These are phyloP conservation scores for Tilletiaria anomala DNA, from an alignment of 1,284 basidiomycete species.

Conservation along the genomic window DNA sequence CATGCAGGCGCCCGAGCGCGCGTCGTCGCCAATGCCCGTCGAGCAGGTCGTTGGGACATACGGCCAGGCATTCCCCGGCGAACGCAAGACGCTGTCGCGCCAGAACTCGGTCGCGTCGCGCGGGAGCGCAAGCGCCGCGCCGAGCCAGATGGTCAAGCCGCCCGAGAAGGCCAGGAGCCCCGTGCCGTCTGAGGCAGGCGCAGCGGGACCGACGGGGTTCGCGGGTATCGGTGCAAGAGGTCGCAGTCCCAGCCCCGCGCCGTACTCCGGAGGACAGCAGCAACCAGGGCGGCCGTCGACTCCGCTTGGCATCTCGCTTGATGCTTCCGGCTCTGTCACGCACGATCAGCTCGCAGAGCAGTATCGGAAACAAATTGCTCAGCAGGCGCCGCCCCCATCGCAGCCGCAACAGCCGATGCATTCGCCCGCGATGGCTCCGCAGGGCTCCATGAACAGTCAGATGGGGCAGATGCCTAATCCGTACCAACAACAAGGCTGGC, in stretches of 20 bases:
- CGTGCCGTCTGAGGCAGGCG: conserved; percentile 10
- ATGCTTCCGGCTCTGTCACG: conserved; percentile 59
- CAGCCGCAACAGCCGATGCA: not conserved
- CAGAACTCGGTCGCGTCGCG: conserved; percentile 27
- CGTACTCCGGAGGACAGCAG: no score
- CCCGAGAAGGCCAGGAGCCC: conserved; percentile 9
- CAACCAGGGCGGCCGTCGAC: conserved; percentile 31
- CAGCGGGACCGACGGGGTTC: no score
- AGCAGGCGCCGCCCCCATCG: not conserved
- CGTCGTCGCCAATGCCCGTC: conserved; percentile 46
- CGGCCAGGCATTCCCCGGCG: conserved; percentile 72
- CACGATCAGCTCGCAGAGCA: conserved; percentile 62
- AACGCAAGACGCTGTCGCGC: conserved; percentile 44
- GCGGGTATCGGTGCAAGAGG: conserved; percentile 29
- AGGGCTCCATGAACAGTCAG: no score
- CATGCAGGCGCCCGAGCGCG: conserved; percentile 53
- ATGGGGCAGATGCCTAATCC: no score
- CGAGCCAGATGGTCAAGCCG: no score
- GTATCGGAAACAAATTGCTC: conserved; percentile 40
- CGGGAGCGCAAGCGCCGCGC: not conserved
- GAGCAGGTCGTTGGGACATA: conserved; percentile 66
- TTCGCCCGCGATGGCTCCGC: no score
- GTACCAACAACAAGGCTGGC: not conserved
- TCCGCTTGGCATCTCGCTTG: conserved; percentile 59
- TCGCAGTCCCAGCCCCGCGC: no score